Percentiles rank a stretch among this genome's conserved stretches.
Conservation (phyloP, 495 filamentous ascomycete genomes). For the Paragyromitra xinjiangensis region DNA sequence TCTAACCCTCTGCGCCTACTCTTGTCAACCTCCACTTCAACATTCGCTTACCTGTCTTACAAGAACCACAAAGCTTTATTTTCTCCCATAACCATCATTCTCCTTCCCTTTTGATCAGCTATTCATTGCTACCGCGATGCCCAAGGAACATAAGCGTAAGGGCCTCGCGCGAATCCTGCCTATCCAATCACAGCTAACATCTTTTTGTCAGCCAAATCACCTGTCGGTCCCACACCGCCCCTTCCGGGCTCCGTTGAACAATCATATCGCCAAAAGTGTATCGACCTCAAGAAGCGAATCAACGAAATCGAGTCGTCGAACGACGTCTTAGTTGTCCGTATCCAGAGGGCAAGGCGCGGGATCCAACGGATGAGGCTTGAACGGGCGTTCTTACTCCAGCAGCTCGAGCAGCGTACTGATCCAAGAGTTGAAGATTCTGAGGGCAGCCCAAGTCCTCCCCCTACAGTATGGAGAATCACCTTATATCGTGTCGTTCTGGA, state of each 20-base stretch:
- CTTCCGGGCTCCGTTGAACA: slow-evolving; percentile 95
- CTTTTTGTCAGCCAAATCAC: slow-evolving; percentile 57
- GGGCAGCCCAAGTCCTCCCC: slow-evolving; percentile 74
- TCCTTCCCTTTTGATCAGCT: slow-evolving; percentile 10
- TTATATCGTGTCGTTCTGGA: slow-evolving; percentile 56
- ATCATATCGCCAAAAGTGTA: slow-evolving; percentile 96
- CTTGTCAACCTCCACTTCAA: slow-evolving; percentile 22
- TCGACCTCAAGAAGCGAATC: slow-evolving; percentile 89
- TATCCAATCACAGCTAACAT: slow-evolving; percentile 32
- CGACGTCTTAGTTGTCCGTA: slow-evolving; percentile 77
- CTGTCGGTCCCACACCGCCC: slow-evolving; percentile 65
- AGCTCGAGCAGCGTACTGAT: slow-evolving; percentile 83
- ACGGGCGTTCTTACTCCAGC: slow-evolving; percentile 86
- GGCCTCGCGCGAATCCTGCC: slow-evolving; percentile 32
- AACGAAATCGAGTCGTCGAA: slow-evolving; percentile 90
- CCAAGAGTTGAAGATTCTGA: slow-evolving; percentile 79
- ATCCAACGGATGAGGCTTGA: slow-evolving; percentile 93
- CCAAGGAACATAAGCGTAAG: slow-evolving; percentile 57
- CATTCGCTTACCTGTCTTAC: slow-evolving; percentile 35
- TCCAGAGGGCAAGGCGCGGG: slow-evolving; percentile 79
- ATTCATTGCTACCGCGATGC: slow-evolving; percentile 36
- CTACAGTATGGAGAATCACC: slow-evolving; percentile 66
- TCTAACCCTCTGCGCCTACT: slow-evolving; percentile 11
- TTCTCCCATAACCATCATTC: slow-evolving; percentile 22
- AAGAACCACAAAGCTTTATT: slow-evolving; percentile 24